Base-by-base conservation (phyloP, 306 rosid species). In the Urtica urens region DNA sequence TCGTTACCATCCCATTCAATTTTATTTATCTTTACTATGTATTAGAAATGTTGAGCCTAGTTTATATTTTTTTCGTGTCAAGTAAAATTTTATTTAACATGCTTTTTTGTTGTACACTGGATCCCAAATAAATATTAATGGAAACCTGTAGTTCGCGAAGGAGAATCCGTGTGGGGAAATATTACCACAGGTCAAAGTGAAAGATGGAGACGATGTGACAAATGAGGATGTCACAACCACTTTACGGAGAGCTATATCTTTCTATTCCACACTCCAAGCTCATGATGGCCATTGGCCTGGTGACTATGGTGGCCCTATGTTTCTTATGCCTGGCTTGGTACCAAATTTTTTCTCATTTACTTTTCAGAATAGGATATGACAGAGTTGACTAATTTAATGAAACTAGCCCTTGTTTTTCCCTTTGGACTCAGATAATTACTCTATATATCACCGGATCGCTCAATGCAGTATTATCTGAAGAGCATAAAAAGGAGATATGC, bases 251-350 rank as follows among this genome's bases (percentile, higher is more conserved):
- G 93, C 81, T n/a, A 8, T 86, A 29, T 59, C 17, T 74, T 86
- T 74, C 63, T 45, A 86, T 54, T 81, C 96, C 39, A 69, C 83
- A 18, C 30, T 86, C 20, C 96, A 86, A 68, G 63, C 79, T 60
- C 64, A 57, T 9, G 88, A 86, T 62, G 96, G 96, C 56, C 96
- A 86, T 61, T 86, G 96, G 96, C 65, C 96, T 0, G 96, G 96
- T 33, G 96, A 86, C 72, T 86, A 86, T 71, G 96, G 83, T 26
- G 96, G 96, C 46, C 96, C 96, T 9, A 86, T 86, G 96, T 86
- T 86, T 79, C 90, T 86, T 39, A 5, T 82, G 70, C 96, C 96
- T 48, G 96, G 96, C 47, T 68, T 86, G 81, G 96, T 86, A 61
- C 64, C 65, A 64, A 20, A 18, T 46, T 42, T 46, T 52, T 23